Conservation (phyloP, 805 yeast species). For the Nematodospora valgi region DNA sequence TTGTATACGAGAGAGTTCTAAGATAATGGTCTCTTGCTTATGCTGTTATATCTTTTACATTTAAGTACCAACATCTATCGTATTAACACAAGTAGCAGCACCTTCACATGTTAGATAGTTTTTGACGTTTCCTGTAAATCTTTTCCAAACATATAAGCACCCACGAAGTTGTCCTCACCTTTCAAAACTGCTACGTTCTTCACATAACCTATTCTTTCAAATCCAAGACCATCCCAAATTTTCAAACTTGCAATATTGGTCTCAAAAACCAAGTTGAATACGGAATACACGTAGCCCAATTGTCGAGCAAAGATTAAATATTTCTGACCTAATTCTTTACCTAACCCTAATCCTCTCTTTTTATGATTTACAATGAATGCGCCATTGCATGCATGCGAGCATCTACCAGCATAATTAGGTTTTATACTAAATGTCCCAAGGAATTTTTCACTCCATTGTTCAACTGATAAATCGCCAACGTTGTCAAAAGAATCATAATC, state of each 20-base stretch:
- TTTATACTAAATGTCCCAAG: constrained; percentile 79
- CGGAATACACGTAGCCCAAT: constrained; percentile 77
- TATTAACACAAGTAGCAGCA: too few species aligned
- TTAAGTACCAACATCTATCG: too few species aligned
- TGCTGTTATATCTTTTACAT: too few species aligned
- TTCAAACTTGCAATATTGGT: constrained; percentile 70
- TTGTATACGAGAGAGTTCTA: too few species aligned
- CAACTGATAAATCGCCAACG: constrained; percentile 33
- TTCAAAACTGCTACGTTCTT: constrained; percentile 72
- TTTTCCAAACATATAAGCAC: constrained; percentile 77
- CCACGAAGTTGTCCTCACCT: constrained; percentile 60
- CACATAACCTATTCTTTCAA: constrained; percentile 71
- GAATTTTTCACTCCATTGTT: constrained; percentile 45
- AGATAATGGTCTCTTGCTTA: too few species aligned
- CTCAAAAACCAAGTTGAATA: constrained; percentile 83
- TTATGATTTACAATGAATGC: constrained; percentile 69
- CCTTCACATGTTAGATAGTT: too few species aligned
- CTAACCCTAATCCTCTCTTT: constrained; percentile 66
- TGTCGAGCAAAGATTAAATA: constrained; percentile 72
- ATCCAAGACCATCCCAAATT: constrained; percentile 84
- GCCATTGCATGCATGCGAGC: constrained; percentile 84
- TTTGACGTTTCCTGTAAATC: too few species aligned
- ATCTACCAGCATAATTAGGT: constrained; percentile 83
- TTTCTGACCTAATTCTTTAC: constrained; percentile 62
- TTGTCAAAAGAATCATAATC: constrained; percentile 14